Conservation (phyloP, 495 filamentous ascomycete genomes). For the Hyaloscypha finlandica region DNA sequence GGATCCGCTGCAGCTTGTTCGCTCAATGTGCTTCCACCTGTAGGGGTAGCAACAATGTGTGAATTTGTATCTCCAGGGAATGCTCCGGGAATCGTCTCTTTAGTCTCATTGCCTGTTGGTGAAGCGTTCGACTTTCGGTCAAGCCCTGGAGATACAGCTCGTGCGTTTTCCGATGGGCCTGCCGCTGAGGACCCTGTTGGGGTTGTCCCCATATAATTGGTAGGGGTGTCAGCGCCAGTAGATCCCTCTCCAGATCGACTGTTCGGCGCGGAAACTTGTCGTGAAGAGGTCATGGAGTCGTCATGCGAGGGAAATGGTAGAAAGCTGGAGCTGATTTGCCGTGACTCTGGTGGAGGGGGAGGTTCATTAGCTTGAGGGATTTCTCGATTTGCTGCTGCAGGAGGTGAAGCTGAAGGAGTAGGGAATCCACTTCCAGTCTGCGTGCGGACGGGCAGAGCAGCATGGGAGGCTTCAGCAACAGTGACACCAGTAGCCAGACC, state of each 20-base stretch:
- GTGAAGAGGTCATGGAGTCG: conserved; percentile 74
- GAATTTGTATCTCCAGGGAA: conserved; percentile 60
- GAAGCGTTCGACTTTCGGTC: conserved; percentile 32
- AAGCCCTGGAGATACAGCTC: conserved; percentile 34
- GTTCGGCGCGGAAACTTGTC: conserved; percentile 77
- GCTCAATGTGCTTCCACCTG: conserved; percentile 46
- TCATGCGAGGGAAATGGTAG: conserved; percentile 64
- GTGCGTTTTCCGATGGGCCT: conserved; percentile 26
- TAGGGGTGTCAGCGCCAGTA: conserved; percentile 59
- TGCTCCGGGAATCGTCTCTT: conserved; percentile 53
- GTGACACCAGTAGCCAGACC: conserved; percentile 26
- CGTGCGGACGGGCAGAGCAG: conserved; percentile 14
- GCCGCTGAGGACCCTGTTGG: conserved; percentile 36
- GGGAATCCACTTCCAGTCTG: conserved; percentile 24
- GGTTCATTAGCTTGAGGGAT: conserved; percentile 33
- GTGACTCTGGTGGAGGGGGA: conserved; percentile 63
- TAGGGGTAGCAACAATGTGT: conserved; percentile 41
- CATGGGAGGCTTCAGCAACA: conserved; percentile 38
- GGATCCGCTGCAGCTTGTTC: conserved; percentile 36
- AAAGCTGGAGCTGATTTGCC: conserved; percentile 72
- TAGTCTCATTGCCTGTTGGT: conserved; percentile 34
- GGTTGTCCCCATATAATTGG: conserved; percentile 44
- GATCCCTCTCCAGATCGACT: conserved; percentile 65
- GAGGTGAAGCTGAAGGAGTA: conserved; percentile 24
- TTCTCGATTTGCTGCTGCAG: conserved; percentile 14